Evolutionary conservation across 352 stramenopile genomes (phyloP).

Genomic region (Achlya hypogyna): DNA sequence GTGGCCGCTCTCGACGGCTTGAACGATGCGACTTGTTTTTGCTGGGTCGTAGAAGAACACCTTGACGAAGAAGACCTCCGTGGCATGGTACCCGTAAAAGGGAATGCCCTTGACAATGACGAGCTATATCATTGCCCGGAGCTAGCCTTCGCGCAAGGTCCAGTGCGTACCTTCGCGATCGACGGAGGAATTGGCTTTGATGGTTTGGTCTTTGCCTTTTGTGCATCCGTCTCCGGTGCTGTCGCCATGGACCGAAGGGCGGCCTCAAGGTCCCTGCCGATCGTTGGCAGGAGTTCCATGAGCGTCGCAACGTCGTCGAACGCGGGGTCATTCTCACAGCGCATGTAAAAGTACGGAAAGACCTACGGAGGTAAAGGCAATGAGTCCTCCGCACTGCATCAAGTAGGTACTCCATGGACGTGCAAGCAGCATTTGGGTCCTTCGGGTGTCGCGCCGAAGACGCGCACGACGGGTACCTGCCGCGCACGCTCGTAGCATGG

Average conservation of each 20-base stretch:
- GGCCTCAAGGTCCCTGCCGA: constrained; percentile 65
- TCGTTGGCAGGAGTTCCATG: constrained; percentile 41
- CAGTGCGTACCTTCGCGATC: constrained; percentile 59
- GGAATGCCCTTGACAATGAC: constrained; percentile 78
- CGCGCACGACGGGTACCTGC: constrained; percentile 76
- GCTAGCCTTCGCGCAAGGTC: background rate
- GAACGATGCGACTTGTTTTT: constrained; percentile 43
- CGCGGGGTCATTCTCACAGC: constrained; percentile 42
- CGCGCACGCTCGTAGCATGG: constrained; percentile 58
- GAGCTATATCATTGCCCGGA: constrained; percentile 40
- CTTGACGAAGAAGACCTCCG: constrained; percentile 74
- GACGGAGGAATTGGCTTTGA: background rate
- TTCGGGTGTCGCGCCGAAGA: constrained; percentile 84
- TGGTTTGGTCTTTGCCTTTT: background rate
- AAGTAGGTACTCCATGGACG: constrained; percentile 61
- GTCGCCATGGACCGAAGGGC: constrained; percentile 36
- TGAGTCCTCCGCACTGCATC: background rate
- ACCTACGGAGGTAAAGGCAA: constrained; percentile 31
- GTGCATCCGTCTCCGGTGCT: constrained; percentile 25
- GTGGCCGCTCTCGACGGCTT: constrained; percentile 75
- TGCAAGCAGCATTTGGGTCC: constrained; percentile 86
- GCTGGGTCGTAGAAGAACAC: constrained; percentile 85
- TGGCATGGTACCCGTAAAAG: constrained; percentile 84
- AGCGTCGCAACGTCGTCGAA: constrained; percentile 67
- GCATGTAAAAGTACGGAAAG: constrained; percentile 86